A percentile compares a stretch with the other conserved stretches of the same genome.
Conservation (phyloP, 768 basidiomycete genomes). For the Lactarius akahatsu region DNA sequence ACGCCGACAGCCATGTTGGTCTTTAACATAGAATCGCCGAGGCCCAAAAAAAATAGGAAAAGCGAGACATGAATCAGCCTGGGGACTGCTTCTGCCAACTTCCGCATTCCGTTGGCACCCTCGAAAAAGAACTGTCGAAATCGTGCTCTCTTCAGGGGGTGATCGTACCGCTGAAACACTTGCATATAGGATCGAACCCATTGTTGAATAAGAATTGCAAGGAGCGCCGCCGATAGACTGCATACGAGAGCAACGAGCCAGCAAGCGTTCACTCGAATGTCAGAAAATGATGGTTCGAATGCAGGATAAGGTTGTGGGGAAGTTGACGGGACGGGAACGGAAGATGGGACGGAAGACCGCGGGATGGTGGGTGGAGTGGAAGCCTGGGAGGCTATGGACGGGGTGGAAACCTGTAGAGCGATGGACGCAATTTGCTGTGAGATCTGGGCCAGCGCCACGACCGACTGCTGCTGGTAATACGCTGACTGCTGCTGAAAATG, state of each 20-base stretch:
- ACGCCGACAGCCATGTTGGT: constrained; percentile 25
- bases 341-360: no score
- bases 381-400: background rate
- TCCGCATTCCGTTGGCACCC: constrained; percentile 44
- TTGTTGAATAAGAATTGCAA: constrained; percentile 50
- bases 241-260: constrained; percentile 42
- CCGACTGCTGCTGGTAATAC: constrained; percentile 10
- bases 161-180: constrained; percentile 35
- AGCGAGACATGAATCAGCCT: constrained; percentile 49
- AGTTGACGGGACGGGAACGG: no score
- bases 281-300: constrained; percentile 33
- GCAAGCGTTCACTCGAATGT: constrained; percentile 41
- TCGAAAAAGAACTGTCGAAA: constrained; percentile 41
- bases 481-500: constrained; percentile 15
- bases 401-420: background rate
- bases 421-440: constrained; percentile 13
- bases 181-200: constrained; percentile 45
- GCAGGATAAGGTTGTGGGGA: background rate
- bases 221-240: constrained; percentile 44
- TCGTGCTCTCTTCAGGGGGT: constrained; percentile 38
- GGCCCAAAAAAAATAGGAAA: constrained; percentile 52
- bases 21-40: constrained; percentile 44
- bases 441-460: constrained; percentile 15
- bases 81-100: constrained; percentile 45
- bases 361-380: background rate